Conservation (phyloP, 768 basidiomycete species). For the Amanita exitialis region DNA sequence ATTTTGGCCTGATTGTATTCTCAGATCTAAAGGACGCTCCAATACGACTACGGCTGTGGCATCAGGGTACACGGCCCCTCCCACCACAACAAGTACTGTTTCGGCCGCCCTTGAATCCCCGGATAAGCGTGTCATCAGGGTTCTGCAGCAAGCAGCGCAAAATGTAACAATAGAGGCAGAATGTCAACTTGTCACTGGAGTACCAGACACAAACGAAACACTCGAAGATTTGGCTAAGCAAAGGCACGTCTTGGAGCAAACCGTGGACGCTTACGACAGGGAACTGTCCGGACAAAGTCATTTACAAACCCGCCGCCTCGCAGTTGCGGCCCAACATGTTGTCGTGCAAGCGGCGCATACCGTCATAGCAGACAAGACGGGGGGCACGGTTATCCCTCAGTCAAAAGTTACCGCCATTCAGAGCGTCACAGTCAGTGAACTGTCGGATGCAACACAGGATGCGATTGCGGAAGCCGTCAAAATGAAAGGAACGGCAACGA, state of each 20-base stretch:
- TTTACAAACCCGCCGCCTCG: conserved; percentile 46
- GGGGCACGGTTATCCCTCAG: conserved; percentile 25
- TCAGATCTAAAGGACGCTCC: conserved; percentile 19
- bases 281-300: conserved; percentile 50
- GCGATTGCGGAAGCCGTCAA: conserved; percentile 81
- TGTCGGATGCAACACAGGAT: conserved; percentile 42
- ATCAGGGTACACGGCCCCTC: background rate
- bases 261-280: conserved; percentile 69
- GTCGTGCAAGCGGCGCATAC: conserved; percentile 77
- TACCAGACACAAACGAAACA: conserved; percentile 33
- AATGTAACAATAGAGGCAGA: conserved; percentile 69
- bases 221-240: conserved; percentile 70
- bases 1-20: background rate
- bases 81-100: background rate
- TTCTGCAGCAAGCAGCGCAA: conserved; percentile 67
- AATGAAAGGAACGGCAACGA: conserved; percentile 59
- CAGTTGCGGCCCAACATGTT: conserved; percentile 72
- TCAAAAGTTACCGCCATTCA: conserved; percentile 33
- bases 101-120: conserved; percentile 17
- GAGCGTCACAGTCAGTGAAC: conserved; percentile 39
- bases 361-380: conserved; percentile 38
- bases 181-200: conserved; percentile 49
- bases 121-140: conserved; percentile 69
- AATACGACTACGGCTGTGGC: conserved; percentile 1
- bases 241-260: conserved; percentile 61